Evolutionary conservation across 1,139 yeast genomes (phyloP).

Genomic region (Sugiyamaella xylanicola): DNA sequence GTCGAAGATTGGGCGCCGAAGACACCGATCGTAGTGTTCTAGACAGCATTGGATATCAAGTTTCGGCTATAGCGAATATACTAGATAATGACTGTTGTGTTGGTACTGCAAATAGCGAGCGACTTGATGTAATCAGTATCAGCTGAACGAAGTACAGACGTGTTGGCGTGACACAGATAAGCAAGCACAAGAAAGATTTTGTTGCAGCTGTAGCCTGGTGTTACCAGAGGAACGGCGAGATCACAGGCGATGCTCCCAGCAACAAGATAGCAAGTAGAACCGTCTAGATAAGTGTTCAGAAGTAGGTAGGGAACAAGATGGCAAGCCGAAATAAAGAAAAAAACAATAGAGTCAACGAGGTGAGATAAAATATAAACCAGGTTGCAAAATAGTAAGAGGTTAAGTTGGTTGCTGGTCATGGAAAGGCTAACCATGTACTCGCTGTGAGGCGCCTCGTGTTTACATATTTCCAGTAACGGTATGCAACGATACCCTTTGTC

Average conservation of each 20-base stretch:
- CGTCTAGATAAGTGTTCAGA: no score
- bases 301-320: no score
- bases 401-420: no score
- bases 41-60: no score
- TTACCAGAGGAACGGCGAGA: not conserved
- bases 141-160: not conserved
- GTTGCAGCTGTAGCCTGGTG: not conserved
- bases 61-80: no score
- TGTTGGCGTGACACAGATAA: not conserved
- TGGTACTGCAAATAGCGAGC: no score
- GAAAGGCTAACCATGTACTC: no score
- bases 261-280: not conserved
- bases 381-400: no score
- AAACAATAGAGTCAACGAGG: no score
- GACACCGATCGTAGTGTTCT: slow-evolving; percentile 24
- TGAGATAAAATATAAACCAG: not conserved
- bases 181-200: not conserved
- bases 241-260: no score
- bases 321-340: no score
- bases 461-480: slow-evolving; percentile 5
- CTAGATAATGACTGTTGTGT: no score
- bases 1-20: slow-evolving; percentile 29
- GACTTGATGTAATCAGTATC: not conserved
- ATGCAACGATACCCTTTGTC: not conserved
- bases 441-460: not conserved